Evolutionary conservation across 495 filamentous ascomycete genomes (phyloP), one percentile per base, ranked within the genome.

Genomic region (Glutinoglossum americanum): DNA sequence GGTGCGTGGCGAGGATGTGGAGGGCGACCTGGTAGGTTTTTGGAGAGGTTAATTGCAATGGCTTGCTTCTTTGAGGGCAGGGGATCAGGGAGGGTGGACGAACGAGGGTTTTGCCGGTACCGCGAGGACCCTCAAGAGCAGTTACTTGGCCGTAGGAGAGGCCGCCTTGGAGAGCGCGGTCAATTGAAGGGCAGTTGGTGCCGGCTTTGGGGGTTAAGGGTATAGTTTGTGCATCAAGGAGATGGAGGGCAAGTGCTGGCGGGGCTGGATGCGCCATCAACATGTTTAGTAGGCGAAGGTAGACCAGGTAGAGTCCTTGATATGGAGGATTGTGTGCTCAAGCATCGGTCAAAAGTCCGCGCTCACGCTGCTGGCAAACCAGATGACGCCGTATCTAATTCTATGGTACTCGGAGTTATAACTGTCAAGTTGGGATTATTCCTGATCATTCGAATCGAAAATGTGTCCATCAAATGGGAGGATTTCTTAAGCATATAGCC

Each of bases 131-230:
- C 15, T 39, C 37, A 1, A 59, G 56, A 63, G 67, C 57, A 64
- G 65, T 28, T 65, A 71, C 62, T 6, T 63, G 35, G 57, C 61
- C 32, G 49, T 56, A 39, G 62, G 73, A 17, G 49, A 73, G 59
- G 57, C 62, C 25, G 64, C 66, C 64, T 65, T 70, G 4, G 55
- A 66, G 19, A 60, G 58, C 58, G 59, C 73, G 41, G 41, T 59
- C 57, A 19, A 59, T 60, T 1, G 48, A 19, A 11, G 26, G 56
- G 28, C 57, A 59, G n/a, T 32, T 55, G 13, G 33, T 58, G 10
- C 47, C 48, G 17, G 37, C 33, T 39, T 47, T 32, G 15, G 57
- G 9, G 25, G 13, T 15, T 15, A 17, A 5, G 4, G 11, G 6
- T 13, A 1, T 15, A 30, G 49, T 17, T 53, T 27, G 49, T 5